Percentiles rank a stretch among this genome's conserved stretches.
phyloP scores from a whole-genome alignment of 2,329 filamentous ascomycete species.

The Graphiopsis chlorocephala region DNA sequence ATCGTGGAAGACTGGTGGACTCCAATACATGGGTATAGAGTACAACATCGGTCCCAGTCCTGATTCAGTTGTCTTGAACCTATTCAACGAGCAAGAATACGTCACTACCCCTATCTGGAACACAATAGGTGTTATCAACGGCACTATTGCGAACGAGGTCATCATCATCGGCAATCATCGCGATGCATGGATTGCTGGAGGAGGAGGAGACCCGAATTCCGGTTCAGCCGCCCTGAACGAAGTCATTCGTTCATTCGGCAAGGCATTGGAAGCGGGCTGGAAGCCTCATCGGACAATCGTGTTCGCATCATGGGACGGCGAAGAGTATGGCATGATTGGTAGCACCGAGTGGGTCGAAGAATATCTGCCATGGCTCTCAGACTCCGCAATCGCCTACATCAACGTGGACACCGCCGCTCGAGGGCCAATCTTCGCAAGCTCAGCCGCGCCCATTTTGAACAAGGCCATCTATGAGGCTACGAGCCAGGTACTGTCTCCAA shows the following conservation, averaged over 20 bases:
- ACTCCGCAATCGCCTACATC: slow-evolving; percentile 73
- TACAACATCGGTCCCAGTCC: slow-evolving; percentile 86
- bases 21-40: slow-evolving; percentile 72
- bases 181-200: slow-evolving; percentile 86
- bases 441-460: slow-evolving; percentile 73
- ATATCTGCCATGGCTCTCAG: slow-evolving; percentile 74
- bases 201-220: slow-evolving; percentile 78
- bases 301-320: slow-evolving; percentile 68
- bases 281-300: slow-evolving; percentile 86
- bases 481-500: slow-evolving; percentile 59
- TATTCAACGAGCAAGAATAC: slow-evolving; percentile 51
- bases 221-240: slow-evolving; percentile 78
- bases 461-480: slow-evolving; percentile 68
- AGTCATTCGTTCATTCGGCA: slow-evolving; percentile 70
- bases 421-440: slow-evolving; percentile 63
- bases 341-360: slow-evolving; percentile 94
- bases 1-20: slow-evolving; percentile 68
- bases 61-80: slow-evolving; percentile 55
- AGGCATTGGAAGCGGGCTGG: slow-evolving; percentile 71
- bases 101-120: slow-evolving; percentile 58
- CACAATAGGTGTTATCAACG: slow-evolving; percentile 88
- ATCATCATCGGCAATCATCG: slow-evolving; percentile 88
- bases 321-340: slow-evolving; percentile 81
- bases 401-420: slow-evolving; percentile 76
- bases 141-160: slow-evolving; percentile 78